Evolutionary conservation across 805 yeast species (phyloP).

Genomic region (Tetrapisispora taiwanensis): DNA sequence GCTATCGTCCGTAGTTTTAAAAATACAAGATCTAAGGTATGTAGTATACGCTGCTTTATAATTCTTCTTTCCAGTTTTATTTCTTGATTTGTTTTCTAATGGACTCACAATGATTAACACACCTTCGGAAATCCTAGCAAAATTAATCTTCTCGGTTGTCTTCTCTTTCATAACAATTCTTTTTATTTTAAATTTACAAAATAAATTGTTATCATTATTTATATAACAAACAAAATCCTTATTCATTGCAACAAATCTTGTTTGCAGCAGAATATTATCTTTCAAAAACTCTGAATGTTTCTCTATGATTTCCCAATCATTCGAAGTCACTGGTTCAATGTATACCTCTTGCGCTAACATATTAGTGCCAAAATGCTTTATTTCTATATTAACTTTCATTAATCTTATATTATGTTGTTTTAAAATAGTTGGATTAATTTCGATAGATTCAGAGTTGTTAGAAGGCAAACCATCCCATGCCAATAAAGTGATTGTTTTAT

Average conservation of each 20-base stretch:
- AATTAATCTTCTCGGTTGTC: slow-evolving; percentile 7
- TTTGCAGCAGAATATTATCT: slow-evolving; percentile 62
- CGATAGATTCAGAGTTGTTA: slow-evolving; percentile 7
- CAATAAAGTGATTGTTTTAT: slow-evolving; percentile 5
- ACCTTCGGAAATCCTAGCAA: slow-evolving; percentile 48
- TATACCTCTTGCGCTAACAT: slow-evolving; percentile 44
- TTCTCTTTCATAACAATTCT: slow-evolving; percentile 34
- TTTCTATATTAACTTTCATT: slow-evolving; percentile 6
- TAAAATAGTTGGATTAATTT: slow-evolving; percentile 18
- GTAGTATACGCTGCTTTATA: background rate
- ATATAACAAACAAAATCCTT: slow-evolving; percentile 65
- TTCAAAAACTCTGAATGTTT: slow-evolving; percentile 71
- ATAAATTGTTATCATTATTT: slow-evolving; percentile 32
- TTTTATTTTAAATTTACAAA: slow-evolving; percentile 48
- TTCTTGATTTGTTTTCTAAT: slow-evolving; percentile 32
- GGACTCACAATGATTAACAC: slow-evolving; percentile 78
- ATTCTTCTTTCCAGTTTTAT: slow-evolving; percentile 6
- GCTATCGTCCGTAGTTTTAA: background rate
- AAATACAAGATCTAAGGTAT: slow-evolving; percentile 4
- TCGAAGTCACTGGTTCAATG: slow-evolving; percentile 64
- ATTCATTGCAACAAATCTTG: slow-evolving; percentile 56
- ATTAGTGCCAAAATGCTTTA: slow-evolving; percentile 10
- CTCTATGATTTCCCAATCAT: slow-evolving; percentile 90
- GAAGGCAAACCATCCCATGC: slow-evolving; percentile 23
- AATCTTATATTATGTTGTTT: background rate